Evolutionary conservation across 2,329 filamentous ascomycete species (phyloP).

Genomic region (Corniculantispora saksenae): DNA sequence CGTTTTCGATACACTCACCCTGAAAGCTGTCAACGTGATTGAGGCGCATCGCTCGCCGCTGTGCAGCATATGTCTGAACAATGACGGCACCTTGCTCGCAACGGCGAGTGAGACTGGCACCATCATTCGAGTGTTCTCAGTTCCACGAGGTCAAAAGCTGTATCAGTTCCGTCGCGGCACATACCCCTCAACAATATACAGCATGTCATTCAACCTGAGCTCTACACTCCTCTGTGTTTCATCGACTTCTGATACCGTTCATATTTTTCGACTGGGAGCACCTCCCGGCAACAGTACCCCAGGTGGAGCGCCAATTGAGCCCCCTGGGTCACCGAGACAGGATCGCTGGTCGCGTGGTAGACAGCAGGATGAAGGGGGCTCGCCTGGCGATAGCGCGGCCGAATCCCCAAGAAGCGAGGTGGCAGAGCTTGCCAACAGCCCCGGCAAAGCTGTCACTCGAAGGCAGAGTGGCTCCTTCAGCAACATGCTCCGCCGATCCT

Average conservation of each 20-base stretch:
- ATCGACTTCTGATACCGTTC: constrained; percentile 92
- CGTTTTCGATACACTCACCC: constrained; percentile 84
- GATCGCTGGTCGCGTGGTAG: constrained; percentile 56
- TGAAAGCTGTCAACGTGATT: constrained; percentile 93
- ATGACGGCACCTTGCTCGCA: constrained; percentile 85
- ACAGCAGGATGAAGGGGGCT: constrained; percentile 50
- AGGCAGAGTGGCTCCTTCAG: constrained; percentile 76
- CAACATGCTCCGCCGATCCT: constrained; percentile 89
- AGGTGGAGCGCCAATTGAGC: constrained; percentile 38
- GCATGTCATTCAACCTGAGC: constrained; percentile 97
- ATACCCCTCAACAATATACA: constrained; percentile 93
- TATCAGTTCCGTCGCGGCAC: constrained; percentile 96
- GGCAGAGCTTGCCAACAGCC: constrained; percentile 38
- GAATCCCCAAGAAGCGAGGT: constrained; percentile 56
- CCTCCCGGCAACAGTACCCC: constrained; percentile 43
- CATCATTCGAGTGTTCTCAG: constrained; percentile 92
- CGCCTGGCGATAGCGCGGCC: constrained; percentile 45
- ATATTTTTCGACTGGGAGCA: constrained; percentile 81
- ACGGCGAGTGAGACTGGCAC: constrained; percentile 97
- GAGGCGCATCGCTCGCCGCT: constrained; percentile 92
- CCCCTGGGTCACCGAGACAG: constrained; percentile 43
- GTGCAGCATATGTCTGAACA: constrained; percentile 88
- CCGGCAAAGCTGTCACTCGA: constrained; percentile 35
- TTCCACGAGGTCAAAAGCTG: constrained; percentile 87
- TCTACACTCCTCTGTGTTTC: constrained; percentile 94